Conservation (phyloP, 1,284 basidiomycete genomes). For the Schizophyllum amplum region DNA sequence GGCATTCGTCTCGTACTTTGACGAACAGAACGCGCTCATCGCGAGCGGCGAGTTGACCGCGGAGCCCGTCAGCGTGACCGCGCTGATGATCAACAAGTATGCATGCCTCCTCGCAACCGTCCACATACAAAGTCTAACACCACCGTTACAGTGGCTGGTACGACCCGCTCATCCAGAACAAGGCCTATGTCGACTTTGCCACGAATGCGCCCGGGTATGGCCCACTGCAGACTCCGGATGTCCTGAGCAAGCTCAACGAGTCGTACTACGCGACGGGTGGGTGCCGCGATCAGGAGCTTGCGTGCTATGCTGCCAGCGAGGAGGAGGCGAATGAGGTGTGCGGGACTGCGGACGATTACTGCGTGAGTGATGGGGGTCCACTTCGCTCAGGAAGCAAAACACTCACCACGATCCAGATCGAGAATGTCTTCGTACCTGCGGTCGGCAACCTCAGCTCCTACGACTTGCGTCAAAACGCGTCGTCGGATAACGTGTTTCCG, state of each 20-base stretch:
- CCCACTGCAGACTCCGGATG: constrained; percentile 40
- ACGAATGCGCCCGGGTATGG: constrained; percentile 58
- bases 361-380: too few species aligned
- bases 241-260: constrained; percentile 38
- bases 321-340: constrained; percentile 42
- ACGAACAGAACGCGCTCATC: constrained; percentile 56
- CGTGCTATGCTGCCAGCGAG: constrained; percentile 47
- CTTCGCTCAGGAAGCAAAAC: too few species aligned
- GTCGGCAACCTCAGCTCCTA: constrained; percentile 43
- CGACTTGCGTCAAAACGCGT: constrained; percentile 50
- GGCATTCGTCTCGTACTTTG: constrained; percentile 56
- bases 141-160: constrained; percentile 59
- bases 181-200: constrained; percentile 54
- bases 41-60: constrained; percentile 34
- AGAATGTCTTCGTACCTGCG: constrained; percentile 41
- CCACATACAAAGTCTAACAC: too few species aligned
- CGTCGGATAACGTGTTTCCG: constrained; percentile 37
- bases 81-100: constrained; percentile 47
- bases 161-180: constrained; percentile 54
- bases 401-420: too few species aligned
- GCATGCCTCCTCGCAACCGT: too few species aligned
- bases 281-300: constrained; percentile 42
- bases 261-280: constrained; percentile 40
- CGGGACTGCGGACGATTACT: constrained; percentile 41
- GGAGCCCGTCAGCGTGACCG: constrained; percentile 34